Percentiles rank a stretch among this genome's conserved stretches.
Conservation (phyloP, 2,329 filamentous ascomycete genomes). For the Lasiodiplodia hormozganensis region DNA sequence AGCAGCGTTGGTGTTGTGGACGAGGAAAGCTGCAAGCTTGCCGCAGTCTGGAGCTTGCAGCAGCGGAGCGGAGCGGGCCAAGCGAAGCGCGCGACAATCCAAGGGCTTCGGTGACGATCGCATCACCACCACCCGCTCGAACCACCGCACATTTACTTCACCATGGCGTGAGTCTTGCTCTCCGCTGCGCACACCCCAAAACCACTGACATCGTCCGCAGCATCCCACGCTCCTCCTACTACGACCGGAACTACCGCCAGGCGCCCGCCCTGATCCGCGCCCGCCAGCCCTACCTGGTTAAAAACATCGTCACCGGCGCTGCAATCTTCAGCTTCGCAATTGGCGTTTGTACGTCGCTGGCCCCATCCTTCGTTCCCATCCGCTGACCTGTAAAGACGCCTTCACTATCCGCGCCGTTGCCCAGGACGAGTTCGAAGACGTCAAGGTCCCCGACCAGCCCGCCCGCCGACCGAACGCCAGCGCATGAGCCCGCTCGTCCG, state of each 20-base stretch:
- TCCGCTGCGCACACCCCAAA: neutral
- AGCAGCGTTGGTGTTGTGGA: neutral
- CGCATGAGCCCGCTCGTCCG: neutral
- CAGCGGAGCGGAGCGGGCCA: conserved; percentile 19
- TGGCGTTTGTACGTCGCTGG: conserved; percentile 75
- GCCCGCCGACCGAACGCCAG: conserved; percentile 51
- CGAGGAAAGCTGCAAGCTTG: conserved; percentile 7
- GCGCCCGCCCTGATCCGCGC: conserved; percentile 90
- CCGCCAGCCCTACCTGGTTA: conserved; percentile 88
- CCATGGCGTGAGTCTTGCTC: conserved; percentile 26
- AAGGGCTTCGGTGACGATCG: neutral
- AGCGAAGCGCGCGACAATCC: neutral
- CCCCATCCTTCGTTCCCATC: neutral
- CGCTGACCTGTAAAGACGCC: conserved; percentile 57
- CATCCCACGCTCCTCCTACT: conserved; percentile 80
- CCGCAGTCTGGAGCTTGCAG: conserved; percentile 9
- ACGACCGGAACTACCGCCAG: conserved; percentile 85
- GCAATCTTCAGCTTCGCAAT: conserved; percentile 77
- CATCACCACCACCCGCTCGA: conserved; percentile 1
- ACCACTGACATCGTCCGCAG: conserved; percentile 43
- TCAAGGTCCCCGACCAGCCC: conserved; percentile 82
- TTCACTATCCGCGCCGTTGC: conserved; percentile 85
- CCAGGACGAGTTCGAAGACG: conserved; percentile 96
- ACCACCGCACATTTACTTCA: neutral
- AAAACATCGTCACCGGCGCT: conserved; percentile 84